Percentiles rank a stretch among this genome's conserved stretches.
These are phyloP conservation scores for Aspergillus eucalypticola DNA, from an alignment of 2,329 filamentous ascomycete genomes.

Conservation along the genomic window DNA sequence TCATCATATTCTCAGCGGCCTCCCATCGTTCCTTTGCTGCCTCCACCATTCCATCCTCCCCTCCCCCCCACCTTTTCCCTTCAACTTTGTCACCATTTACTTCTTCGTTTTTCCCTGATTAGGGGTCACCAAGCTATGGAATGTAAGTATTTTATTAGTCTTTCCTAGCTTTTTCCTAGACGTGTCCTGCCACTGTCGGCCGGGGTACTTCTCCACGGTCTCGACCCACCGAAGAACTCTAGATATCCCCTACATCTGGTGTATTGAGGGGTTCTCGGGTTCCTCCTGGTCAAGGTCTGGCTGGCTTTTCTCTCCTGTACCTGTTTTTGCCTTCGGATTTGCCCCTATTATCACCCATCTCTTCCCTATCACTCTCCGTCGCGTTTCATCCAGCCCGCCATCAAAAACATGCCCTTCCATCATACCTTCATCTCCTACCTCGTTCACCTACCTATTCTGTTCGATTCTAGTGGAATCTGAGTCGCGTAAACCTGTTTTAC, in stretches of 20 bases:
- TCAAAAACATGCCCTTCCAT: constrained; percentile 42
- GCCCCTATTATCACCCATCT: constrained; percentile 22
- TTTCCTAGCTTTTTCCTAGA: constrained; percentile 27
- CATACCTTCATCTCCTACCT: constrained; percentile 33
- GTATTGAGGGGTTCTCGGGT: constrained; percentile 20
- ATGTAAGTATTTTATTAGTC: constrained; percentile 54
- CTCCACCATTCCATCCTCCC: constrained; percentile 31
- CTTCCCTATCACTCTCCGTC: constrained; percentile 26
- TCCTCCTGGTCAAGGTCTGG: constrained; percentile 16
- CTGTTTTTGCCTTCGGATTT: constrained; percentile 25
- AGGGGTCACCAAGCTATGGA: constrained; percentile 59
- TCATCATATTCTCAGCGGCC: constrained; percentile 32
- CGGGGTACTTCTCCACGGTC: constrained; percentile 42
- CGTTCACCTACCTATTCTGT: constrained; percentile 21
- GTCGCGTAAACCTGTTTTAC: constrained; percentile 39
- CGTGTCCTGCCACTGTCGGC: constrained; percentile 35
- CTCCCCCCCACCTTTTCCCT: constrained; percentile 20
- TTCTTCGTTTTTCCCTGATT: constrained; percentile 33
- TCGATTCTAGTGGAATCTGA: constrained; percentile 29
- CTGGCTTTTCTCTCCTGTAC: constrained; percentile 21
- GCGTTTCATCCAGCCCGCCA: constrained; percentile 40
- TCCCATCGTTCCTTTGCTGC: constrained; percentile 36
- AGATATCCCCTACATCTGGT: constrained; percentile 25
- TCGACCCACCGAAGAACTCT: constrained; percentile 41
- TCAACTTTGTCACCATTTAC: constrained; percentile 36